Evolutionary conservation across 2,329 filamentous ascomycete species (phyloP), one percentile per base, ranked within the genome.

Genomic region (Ampelomyces quisqualis): DNA sequence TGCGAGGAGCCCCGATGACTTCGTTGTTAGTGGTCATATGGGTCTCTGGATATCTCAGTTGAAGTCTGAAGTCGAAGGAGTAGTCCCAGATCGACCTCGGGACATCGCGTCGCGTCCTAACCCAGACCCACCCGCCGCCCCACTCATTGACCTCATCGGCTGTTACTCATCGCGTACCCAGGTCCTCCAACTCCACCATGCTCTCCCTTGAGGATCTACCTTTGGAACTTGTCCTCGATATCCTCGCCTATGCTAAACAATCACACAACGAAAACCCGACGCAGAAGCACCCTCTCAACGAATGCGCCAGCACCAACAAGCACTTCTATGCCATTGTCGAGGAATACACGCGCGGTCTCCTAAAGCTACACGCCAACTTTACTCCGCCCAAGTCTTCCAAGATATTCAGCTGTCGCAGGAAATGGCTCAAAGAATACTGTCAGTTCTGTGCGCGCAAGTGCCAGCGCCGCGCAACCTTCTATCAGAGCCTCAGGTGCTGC

Each of bases 281-380:
- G 3, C 17, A 22, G 0, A 18, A 32, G 1, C 57, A 60, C 29
- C 52, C 55, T 0, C 53, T 64, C 28, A 58, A 58, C 32, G 42
- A 44, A 9, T 39, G 63, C 37, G 57, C 64, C 0, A 55, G 40
- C 20, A 54, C 57, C 17, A 57, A 41, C 42, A 53, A 49, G 14
- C 49, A 58, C 3, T 51, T 67, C 10, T 35, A 53, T 26, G 37
- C 49, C 11, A 35, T 55, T 3, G 53, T 57, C 7, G 64, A 67
- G 44, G 62, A 61, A 35, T 64, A 64, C 43, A 43, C 56, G 19
- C 59, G 61, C 32, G 43, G 40, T 22, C 50, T 61, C 2, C 52
- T 67, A 18, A 57, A 57, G 13, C 41, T 49, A 37, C 38, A 62
- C 28, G 48, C 49, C 13, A 49, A 52, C 11, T 44, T 57, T 10